phyloP scores from a whole-genome alignment of 2,329 filamentous ascomycete species.

The Lachnellula cervina region DNA sequence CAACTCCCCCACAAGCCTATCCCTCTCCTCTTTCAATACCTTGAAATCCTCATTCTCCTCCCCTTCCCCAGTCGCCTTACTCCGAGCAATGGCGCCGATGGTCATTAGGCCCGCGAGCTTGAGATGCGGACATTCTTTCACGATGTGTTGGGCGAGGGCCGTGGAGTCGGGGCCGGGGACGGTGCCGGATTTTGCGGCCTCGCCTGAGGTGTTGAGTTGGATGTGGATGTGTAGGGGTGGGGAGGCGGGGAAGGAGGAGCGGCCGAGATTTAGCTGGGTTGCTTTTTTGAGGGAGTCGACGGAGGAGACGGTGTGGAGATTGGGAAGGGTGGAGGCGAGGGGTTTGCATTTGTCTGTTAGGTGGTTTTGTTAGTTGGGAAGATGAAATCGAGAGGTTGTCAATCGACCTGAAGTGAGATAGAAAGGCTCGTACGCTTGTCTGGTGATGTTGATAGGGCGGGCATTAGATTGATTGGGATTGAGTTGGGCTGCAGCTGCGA shows the following conservation, averaged over 20 bases:
- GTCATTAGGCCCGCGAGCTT: conserved; percentile 86
- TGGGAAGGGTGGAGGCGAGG: conserved; percentile 75
- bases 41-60: conserved; percentile 91
- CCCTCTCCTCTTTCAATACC: conserved; percentile 61
- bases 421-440: too few species aligned
- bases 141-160: conserved; percentile 64
- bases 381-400: not conserved
- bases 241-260: conserved; percentile 38
- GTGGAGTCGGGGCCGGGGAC: conserved; percentile 58
- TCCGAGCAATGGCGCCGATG: conserved; percentile 89
- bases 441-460: too few species aligned
- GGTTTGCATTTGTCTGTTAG: conserved; percentile 78
- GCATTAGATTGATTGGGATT: too few species aligned
- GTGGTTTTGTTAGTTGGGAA: not conserved
- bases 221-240: conserved; percentile 61
- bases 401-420: not conserved
- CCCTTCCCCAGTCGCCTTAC: conserved; percentile 65
- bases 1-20: conserved; percentile 62
- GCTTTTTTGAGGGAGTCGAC: conserved; percentile 89
- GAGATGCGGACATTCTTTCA: conserved; percentile 66
- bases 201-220: conserved; percentile 92
- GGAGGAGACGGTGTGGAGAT: conserved; percentile 87
- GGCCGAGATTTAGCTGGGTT: conserved; percentile 69
- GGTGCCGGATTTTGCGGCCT: conserved; percentile 79
- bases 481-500: too few species aligned